Conservation (phyloP, 495 filamentous ascomycete species). For the Xylaria acuta region DNA sequence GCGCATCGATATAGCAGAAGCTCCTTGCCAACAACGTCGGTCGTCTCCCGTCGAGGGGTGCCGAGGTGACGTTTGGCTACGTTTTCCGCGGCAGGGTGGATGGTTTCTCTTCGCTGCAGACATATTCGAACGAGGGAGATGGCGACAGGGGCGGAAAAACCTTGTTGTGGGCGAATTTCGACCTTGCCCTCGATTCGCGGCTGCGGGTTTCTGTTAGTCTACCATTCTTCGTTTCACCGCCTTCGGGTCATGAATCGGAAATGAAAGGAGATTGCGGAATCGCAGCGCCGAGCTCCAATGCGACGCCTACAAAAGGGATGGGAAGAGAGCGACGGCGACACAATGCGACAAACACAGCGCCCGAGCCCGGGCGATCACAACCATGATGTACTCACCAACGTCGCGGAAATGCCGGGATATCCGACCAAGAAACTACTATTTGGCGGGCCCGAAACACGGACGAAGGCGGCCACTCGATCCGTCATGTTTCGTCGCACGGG, state of each 20-base stretch:
- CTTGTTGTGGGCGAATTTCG: constrained; percentile 86
- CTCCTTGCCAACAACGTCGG: constrained; percentile 93
- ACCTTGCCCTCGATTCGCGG: constrained; percentile 97
- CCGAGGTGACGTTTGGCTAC: constrained; percentile 90
- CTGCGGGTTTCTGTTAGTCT: constrained; percentile 54
- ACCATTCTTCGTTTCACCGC: not conserved
- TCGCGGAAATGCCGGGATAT: constrained; percentile 97
- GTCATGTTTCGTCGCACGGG: constrained; percentile 38
- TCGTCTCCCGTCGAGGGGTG: constrained; percentile 88
- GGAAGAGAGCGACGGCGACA: not conserved
- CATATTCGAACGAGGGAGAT: constrained; percentile 95
- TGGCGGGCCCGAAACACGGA: constrained; percentile 95
- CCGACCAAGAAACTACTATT: constrained; percentile 97
- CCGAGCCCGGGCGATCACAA: not conserved
- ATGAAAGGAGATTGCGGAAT: constrained; percentile 1
- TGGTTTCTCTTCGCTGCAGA: constrained; percentile 90
- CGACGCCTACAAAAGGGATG: not conserved
- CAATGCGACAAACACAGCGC: constrained; percentile 5
- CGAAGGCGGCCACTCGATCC: constrained; percentile 79
- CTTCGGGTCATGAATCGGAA: constrained; percentile 23
- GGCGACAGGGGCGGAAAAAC: constrained; percentile 84
- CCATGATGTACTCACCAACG: constrained; percentile 71
- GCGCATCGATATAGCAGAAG: constrained; percentile 88
- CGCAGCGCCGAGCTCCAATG: not conserved
- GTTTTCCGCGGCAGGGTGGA: constrained; percentile 94